These are phyloP conservation scores for Malus domestica DNA, from an alignment of 306 rosid genomes.

Conservation along the genomic window DNA sequence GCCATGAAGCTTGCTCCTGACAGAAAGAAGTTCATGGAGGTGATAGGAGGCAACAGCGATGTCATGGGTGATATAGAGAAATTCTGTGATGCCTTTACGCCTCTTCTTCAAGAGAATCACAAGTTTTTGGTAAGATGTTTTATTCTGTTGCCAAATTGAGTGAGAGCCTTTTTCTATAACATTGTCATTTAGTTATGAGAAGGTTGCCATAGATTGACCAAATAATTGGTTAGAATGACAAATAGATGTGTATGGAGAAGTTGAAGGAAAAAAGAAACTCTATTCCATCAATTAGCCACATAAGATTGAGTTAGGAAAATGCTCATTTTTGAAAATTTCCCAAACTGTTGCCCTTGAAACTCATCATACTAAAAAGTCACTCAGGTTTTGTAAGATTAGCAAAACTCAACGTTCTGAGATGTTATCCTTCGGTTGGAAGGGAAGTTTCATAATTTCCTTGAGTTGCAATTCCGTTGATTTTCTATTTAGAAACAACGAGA, in stretches of 20 bases:
- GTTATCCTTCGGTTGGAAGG: neutral
- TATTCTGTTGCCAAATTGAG: slow-evolving; percentile 1
- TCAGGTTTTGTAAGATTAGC: neutral
- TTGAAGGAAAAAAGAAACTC: neutral
- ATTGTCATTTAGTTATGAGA: neutral
- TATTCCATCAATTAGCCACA: neutral
- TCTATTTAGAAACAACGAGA: neutral
- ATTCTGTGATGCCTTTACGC: slow-evolving; percentile 60
- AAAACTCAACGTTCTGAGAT: neutral
- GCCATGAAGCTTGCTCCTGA: slow-evolving; percentile 99
- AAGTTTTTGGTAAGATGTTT: slow-evolving; percentile 68
- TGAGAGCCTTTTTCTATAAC: neutral
- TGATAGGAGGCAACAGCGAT: slow-evolving; percentile 67
- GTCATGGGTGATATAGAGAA: slow-evolving; percentile 57
- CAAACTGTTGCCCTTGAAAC: neutral
- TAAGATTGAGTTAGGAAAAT: neutral
- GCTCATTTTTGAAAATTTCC: neutral
- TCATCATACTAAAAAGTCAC: neutral
- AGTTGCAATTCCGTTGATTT: neutral
- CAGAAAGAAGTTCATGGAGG: slow-evolving; percentile 94
- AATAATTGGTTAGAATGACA: neutral
- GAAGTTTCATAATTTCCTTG: neutral
- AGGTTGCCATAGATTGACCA: neutral
- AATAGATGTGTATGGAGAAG: neutral
- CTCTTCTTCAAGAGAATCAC: slow-evolving; percentile 84